Conservation (phyloP, 441 rosid genomes). For the Eruca vesicaria region DNA sequence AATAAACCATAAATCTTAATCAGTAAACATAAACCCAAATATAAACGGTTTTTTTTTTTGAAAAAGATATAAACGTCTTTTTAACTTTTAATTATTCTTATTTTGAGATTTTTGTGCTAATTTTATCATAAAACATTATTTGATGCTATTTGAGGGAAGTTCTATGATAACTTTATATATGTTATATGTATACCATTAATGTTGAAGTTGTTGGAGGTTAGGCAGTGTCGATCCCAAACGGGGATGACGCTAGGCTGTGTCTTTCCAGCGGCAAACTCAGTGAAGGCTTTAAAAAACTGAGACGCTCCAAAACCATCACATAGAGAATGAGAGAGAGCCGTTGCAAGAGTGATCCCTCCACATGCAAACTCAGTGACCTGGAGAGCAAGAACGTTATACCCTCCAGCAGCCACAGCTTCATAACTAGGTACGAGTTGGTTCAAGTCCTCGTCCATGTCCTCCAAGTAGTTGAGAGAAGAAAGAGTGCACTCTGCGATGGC, state of each 20-base stretch:
- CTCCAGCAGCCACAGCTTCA: slow-evolving; percentile 32
- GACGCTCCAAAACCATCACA: slow-evolving; percentile 67
- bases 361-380: slow-evolving; percentile 55
- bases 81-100: too few species aligned
- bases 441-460: slow-evolving; percentile 38
- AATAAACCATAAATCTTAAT: too few species aligned
- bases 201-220: slow-evolving; percentile 20
- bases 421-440: slow-evolving; percentile 40
- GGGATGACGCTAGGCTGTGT: slow-evolving; percentile 46
- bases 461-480: slow-evolving; percentile 38
- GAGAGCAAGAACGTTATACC: slow-evolving; percentile 42
- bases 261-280: slow-evolving; percentile 50
- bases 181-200: background rate
- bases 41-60: too few species aligned
- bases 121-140: too few species aligned
- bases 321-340: slow-evolving; percentile 55
- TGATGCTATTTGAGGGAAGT: too few species aligned
- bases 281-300: slow-evolving; percentile 49
- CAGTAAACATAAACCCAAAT: too few species aligned
- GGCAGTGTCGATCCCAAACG: slow-evolving; percentile 52
- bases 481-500: slow-evolving; percentile 25
- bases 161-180: background rate
- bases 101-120: too few species aligned
- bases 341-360: slow-evolving; percentile 59
- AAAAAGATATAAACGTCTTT: too few species aligned